Percentiles rank a stretch among this genome's conserved stretches.
phyloP scores from a whole-genome alignment of 768 basidiomycete species.

The Piloderma croceum region DNA sequence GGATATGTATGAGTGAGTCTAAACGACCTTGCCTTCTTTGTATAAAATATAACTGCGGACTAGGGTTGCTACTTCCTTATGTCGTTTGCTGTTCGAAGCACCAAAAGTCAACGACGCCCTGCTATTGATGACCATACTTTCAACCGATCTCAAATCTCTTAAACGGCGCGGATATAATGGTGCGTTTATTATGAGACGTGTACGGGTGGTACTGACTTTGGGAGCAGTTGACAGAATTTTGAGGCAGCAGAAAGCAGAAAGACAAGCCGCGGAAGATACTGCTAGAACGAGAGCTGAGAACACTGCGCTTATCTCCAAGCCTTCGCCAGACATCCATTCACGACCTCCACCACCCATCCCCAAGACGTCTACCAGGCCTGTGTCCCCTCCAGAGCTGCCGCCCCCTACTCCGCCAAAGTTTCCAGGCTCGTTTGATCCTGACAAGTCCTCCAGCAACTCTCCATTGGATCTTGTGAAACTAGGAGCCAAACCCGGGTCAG shows the following conservation, averaged over 20 bases:
- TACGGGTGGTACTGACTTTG: conserved; percentile 9
- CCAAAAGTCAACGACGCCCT: conserved; percentile 84
- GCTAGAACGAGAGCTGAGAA: conserved; percentile 32
- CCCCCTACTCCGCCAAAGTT: conserved; percentile 9
- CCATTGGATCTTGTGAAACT: no score
- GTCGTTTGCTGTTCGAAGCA: conserved; percentile 69
- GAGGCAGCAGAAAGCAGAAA: conserved; percentile 71
- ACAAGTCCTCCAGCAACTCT: no score
- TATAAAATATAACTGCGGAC: conserved; percentile 1
- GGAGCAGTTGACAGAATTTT: conserved; percentile 81
- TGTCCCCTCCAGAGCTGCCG: conserved; percentile 10
- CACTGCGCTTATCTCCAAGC: not conserved
- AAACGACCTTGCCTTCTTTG: not conserved
- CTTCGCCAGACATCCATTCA: conserved; percentile 2
- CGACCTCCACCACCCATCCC: conserved; percentile 10
- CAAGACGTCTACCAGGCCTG: conserved; percentile 1
- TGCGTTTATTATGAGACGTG: conserved; percentile 22
- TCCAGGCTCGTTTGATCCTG: conserved; percentile 1
- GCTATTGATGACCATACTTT: conserved; percentile 88
- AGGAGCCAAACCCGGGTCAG: no score
- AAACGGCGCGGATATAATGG: conserved; percentile 84
- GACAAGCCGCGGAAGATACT: conserved; percentile 44
- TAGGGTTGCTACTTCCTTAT: conserved; percentile 85
- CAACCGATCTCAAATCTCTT: conserved; percentile 79
- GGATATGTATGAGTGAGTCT: conserved; percentile 88